These are phyloP conservation scores for Penicillium sp. DNA, from an alignment of 2,329 filamentous ascomycete species.

Conservation along the genomic window DNA sequence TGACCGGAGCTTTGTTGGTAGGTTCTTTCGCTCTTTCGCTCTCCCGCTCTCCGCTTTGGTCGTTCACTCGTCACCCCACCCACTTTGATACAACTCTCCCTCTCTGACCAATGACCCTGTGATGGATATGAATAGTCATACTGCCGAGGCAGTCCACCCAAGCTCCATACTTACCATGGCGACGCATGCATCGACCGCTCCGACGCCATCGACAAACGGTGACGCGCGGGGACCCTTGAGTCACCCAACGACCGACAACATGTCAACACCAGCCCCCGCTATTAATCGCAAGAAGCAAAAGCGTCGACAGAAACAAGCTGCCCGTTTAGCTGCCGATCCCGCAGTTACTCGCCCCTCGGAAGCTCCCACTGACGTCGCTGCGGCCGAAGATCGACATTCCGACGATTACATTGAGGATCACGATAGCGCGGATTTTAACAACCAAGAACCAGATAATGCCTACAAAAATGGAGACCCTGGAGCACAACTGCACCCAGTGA, in stretches of 20 bases:
- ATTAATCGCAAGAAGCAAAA: slow-evolving; percentile 97
- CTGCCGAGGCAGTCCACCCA: slow-evolving; percentile 28
- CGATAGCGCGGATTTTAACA: slow-evolving; percentile 44
- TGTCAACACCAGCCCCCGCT: slow-evolving; percentile 14
- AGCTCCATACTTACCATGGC: slow-evolving; percentile 34
- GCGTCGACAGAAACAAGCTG: slow-evolving; percentile 80
- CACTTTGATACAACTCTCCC: slow-evolving; percentile 7
- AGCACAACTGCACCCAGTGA: slow-evolving; percentile 28
- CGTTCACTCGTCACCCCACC: slow-evolving; percentile 11
- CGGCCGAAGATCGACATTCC: slow-evolving; percentile 31
- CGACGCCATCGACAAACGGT: slow-evolving; percentile 36
- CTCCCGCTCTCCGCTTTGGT: slow-evolving; percentile 29
- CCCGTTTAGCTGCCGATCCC: slow-evolving; percentile 66
- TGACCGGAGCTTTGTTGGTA: slow-evolving; percentile 32
- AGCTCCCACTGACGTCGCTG: slow-evolving; percentile 30
- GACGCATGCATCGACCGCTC: slow-evolving; percentile 29
- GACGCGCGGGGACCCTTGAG: slow-evolving; percentile 29
- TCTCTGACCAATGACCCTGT: slow-evolving; percentile 5
- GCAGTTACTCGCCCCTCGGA: slow-evolving; percentile 35
- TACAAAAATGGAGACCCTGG: slow-evolving; percentile 56
- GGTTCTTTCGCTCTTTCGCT: slow-evolving; percentile 22
- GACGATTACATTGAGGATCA: slow-evolving; percentile 37
- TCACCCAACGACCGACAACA: slow-evolving; percentile 15
- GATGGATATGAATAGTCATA: slow-evolving; percentile 13
- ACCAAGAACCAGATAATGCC: slow-evolving; percentile 56